These are phyloP conservation scores for Aphanomyces euteiches DNA, from an alignment of 352 stramenopile species.

Conservation along the genomic window DNA sequence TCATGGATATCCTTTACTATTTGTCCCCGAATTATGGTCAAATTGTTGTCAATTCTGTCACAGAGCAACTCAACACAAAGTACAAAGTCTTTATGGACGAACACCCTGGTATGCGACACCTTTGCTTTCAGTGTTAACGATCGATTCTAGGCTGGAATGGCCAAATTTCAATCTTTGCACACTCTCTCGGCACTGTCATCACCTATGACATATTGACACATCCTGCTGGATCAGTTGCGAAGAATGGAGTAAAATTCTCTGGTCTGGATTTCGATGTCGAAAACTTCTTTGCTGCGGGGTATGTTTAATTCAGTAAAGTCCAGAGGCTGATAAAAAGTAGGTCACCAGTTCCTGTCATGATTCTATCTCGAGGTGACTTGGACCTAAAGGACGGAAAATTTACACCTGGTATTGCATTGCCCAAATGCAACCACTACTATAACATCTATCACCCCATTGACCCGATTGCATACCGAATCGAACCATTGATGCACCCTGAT, in stretches of 20 bases:
- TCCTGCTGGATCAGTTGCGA: constrained; percentile 49
- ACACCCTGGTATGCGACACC: constrained; percentile 55
- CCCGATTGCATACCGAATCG: constrained; percentile 87
- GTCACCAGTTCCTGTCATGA: constrained; percentile 79
- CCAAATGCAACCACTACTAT: constrained; percentile 76
- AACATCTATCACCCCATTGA: constrained; percentile 92
- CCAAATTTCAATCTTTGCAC: constrained; percentile 86
- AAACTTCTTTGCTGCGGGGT: constrained; percentile 85
- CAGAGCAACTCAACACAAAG: constrained; percentile 31
- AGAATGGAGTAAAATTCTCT: constrained; percentile 74
- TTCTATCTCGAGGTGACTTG: constrained; percentile 74
- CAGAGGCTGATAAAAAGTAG: constrained; percentile 34
- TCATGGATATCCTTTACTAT: constrained; percentile 94
- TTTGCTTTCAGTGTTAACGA: not conserved
- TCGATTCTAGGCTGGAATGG: constrained; percentile 63
- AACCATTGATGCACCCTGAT: constrained; percentile 85
- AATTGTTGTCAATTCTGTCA: constrained; percentile 89
- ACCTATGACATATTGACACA: constrained; percentile 89
- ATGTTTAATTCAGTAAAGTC: not conserved
- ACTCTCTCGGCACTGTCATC: constrained; percentile 89
- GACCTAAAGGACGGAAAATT: constrained; percentile 72
- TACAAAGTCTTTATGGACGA: constrained; percentile 47
- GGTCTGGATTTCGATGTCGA: constrained; percentile 83
- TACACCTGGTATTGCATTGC: constrained; percentile 73
- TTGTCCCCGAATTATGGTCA: constrained; percentile 89